These are phyloP conservation scores for Aspergillus saccharolyticus DNA, from an alignment of 495 filamentous ascomycete species.

Conservation along the genomic window DNA sequence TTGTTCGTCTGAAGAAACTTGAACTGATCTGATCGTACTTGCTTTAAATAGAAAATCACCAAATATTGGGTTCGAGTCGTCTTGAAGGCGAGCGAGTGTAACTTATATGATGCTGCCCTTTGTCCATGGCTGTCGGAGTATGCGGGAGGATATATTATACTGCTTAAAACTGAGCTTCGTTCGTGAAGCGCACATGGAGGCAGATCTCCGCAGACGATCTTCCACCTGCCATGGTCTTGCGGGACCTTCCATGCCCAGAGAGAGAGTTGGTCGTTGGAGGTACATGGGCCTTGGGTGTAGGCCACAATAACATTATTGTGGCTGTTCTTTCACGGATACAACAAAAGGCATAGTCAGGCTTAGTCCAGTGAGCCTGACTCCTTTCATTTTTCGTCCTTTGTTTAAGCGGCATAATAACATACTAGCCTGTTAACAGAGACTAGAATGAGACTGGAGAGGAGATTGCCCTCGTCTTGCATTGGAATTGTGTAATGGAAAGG, in stretches of 20 bases:
- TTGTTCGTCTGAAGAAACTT: too few species aligned
- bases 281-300: not conserved
- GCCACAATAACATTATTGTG: not conserved
- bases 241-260: not conserved
- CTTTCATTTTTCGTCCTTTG: not conserved
- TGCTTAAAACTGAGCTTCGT: not conserved
- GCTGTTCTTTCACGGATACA: not conserved
- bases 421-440: not conserved
- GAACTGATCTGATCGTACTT: too few species aligned
- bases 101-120: not conserved
- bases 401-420: not conserved
- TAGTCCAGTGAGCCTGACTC: not conserved
- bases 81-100: not conserved
- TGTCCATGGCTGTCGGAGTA: not conserved
- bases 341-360: not conserved
- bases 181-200: not conserved
- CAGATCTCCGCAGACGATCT: not conserved
- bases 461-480: not conserved
- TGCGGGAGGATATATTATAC: not conserved
- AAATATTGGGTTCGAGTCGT: too few species aligned
- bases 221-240: not conserved
- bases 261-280: not conserved
- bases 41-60: too few species aligned
- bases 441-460: not conserved
- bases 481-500: not conserved